These are phyloP conservation scores for Aristolochia contorta DNA, from an alignment of 164 flowering plant species.

Conservation along the genomic window DNA sequence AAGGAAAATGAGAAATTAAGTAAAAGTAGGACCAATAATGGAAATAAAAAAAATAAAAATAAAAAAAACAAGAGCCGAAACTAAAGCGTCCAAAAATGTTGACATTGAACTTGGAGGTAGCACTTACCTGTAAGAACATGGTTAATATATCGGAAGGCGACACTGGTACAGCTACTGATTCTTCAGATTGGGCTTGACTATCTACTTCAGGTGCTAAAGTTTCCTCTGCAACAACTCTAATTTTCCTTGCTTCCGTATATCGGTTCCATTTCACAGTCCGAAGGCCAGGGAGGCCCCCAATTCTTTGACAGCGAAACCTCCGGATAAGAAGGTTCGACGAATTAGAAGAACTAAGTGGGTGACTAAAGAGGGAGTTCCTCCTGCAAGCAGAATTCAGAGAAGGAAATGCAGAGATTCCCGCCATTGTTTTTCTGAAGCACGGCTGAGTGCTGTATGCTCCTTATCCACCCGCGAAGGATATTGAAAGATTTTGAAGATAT, in stretches of 20 bases:
- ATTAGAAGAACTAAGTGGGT: background rate
- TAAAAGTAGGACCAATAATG: no score
- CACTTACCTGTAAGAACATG: constrained; percentile 69
- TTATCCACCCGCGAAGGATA: background rate
- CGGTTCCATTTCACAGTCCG: background rate
- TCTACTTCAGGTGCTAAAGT: constrained; percentile 17
- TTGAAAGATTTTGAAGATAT: no score
- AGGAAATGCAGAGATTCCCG: constrained; percentile 26
- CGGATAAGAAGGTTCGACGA: constrained; percentile 6
- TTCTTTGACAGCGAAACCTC: constrained; percentile 6
- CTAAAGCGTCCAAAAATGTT: no score
- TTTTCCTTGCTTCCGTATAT: constrained; percentile 3
- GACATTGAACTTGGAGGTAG: background rate
- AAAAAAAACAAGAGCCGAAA: no score
- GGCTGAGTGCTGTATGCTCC: background rate
- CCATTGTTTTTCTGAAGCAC: constrained; percentile 20
- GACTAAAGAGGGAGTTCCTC: constrained; percentile 1
- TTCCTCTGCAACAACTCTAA: constrained; percentile 32
- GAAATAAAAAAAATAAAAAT: no score
- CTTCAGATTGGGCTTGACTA: constrained; percentile 20
- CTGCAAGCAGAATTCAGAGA: constrained; percentile 12
- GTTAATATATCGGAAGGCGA: constrained; percentile 82
- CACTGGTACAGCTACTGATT: constrained; percentile 63
- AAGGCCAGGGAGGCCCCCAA: background rate
- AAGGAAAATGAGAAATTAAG: no score